A percentile compares a stretch with the other conserved stretches of the same genome.
Conservation (phyloP, 2,329 filamentous ascomycete species). For the Aspergillus fumigatiaffinis region DNA sequence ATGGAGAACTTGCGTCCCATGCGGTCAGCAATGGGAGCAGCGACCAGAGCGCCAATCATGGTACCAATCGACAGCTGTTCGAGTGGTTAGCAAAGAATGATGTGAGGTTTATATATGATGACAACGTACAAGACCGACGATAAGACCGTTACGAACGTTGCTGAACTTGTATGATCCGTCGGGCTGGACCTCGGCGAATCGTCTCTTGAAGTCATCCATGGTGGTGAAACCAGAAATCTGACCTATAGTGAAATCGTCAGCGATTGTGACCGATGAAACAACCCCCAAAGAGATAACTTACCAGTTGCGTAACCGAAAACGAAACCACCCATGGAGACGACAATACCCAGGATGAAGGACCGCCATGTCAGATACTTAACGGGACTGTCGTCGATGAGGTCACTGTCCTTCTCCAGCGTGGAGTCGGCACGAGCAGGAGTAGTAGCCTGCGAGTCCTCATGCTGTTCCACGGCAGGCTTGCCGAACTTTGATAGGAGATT, state of each 20-base stretch:
- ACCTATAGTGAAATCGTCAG: slow-evolving; percentile 22
- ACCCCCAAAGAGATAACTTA: slow-evolving; percentile 14
- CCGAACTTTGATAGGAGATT: slow-evolving; percentile 25
- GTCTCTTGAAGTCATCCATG: slow-evolving; percentile 44
- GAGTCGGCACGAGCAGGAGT: slow-evolving; percentile 32
- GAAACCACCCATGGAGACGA: slow-evolving; percentile 48
- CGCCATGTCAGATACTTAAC: slow-evolving; percentile 42
- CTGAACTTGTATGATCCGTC: slow-evolving; percentile 37
- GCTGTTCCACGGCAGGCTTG: slow-evolving; percentile 26
- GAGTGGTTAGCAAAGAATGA: slow-evolving; percentile 4
- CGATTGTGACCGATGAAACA: neutral
- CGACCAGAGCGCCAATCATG: slow-evolving; percentile 38
- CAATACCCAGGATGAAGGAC: slow-evolving; percentile 41
- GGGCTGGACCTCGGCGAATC: slow-evolving; percentile 35
- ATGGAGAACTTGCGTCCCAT: slow-evolving; percentile 43
- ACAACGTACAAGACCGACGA: slow-evolving; percentile 38
- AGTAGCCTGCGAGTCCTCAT: slow-evolving; percentile 31
- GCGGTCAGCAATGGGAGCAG: slow-evolving; percentile 41
- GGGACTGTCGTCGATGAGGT: slow-evolving; percentile 38
- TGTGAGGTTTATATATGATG: neutral
- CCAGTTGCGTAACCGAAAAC: slow-evolving; percentile 45
- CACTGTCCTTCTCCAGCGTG: slow-evolving; percentile 29
- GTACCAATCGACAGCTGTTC: slow-evolving; percentile 42
- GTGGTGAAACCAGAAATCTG: slow-evolving; percentile 45
- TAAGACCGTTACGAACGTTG: slow-evolving; percentile 40